Evolutionary conservation across 2,329 filamentous ascomycete species (phyloP).

Genomic region (Biscogniauxia sp.): DNA sequence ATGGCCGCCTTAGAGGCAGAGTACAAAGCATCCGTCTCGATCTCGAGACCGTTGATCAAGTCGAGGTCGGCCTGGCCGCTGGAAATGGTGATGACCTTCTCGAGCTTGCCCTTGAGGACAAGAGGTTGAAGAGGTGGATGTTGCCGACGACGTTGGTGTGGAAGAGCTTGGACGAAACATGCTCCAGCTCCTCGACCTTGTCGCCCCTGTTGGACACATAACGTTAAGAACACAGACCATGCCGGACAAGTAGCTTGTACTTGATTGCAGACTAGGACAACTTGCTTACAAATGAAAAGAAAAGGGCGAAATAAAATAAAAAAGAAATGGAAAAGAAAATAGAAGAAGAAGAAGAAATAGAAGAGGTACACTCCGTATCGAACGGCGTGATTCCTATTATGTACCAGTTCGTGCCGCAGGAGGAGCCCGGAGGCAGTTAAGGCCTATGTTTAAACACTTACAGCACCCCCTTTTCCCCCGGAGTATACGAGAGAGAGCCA

Average conservation of each 20-base stretch:
- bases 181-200: slow-evolving; percentile 32
- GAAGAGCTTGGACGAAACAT: slow-evolving; percentile 33
- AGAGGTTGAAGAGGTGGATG: slow-evolving; percentile 53
- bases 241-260: background rate
- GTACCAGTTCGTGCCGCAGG: no score
- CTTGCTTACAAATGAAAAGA: no score
- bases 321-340: no score
- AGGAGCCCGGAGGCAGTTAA: no score
- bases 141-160: slow-evolving; percentile 51
- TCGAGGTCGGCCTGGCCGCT: slow-evolving; percentile 54
- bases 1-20: slow-evolving; percentile 34
- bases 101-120: slow-evolving; percentile 43
- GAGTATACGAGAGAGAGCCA: no score
- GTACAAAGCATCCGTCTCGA: slow-evolving; percentile 43
- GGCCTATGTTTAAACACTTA: no score
- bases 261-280: no score
- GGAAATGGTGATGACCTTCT: slow-evolving; percentile 35
- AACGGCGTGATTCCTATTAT: no score
- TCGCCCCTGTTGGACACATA: slow-evolving; percentile 22
- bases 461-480: no score
- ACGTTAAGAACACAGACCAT: background rate
- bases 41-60: slow-evolving; percentile 33
- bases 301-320: no score
- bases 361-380: no score
- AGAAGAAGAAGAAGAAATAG: no score